Evolutionary conservation across 371 early-diverging fungal genomes (phyloP).

Genomic region (Chytridiales sp.): DNA sequence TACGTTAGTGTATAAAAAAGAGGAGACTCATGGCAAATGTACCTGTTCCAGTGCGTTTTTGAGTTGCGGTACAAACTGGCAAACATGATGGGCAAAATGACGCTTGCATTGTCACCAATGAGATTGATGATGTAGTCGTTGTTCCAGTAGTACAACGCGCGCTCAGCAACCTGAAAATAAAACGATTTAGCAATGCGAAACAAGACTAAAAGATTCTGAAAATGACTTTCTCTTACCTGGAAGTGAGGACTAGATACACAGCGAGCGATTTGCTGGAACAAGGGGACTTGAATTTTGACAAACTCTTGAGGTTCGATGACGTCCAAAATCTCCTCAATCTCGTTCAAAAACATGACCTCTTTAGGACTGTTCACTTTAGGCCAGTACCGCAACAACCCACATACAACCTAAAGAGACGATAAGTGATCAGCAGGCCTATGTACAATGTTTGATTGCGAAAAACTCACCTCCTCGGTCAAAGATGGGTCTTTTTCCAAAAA

Average conservation of each 20-base stretch:
- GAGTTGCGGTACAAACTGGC: constrained; percentile 86
- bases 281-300: constrained; percentile 76
- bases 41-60: constrained; percentile 95
- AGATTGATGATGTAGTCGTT: constrained; percentile 93
- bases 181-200: constrained; percentile 2
- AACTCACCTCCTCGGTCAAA: constrained; percentile 76
- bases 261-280: constrained; percentile 85
- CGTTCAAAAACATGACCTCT: constrained; percentile 96
- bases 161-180: constrained; percentile 78
- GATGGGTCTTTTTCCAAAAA: constrained; percentile 94
- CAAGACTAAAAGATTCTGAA: neutral
- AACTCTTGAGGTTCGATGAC: constrained; percentile 87
- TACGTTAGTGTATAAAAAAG: neutral
- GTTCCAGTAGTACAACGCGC: constrained; percentile 95
- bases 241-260: constrained; percentile 95
- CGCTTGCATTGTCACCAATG: constrained; percentile 84
- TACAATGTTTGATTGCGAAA: constrained; percentile 4
- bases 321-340: constrained; percentile 95
- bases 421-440: neutral
- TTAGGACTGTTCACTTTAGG: constrained; percentile 97
- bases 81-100: constrained; percentile 91
- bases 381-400: constrained; percentile 89
- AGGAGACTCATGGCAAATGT: constrained; percentile 15
- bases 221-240: no score
- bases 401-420: constrained; percentile 62